phyloP scores from a whole-genome alignment of 2,329 filamentous ascomycete genomes.

The Chaetomium olivaceum region DNA sequence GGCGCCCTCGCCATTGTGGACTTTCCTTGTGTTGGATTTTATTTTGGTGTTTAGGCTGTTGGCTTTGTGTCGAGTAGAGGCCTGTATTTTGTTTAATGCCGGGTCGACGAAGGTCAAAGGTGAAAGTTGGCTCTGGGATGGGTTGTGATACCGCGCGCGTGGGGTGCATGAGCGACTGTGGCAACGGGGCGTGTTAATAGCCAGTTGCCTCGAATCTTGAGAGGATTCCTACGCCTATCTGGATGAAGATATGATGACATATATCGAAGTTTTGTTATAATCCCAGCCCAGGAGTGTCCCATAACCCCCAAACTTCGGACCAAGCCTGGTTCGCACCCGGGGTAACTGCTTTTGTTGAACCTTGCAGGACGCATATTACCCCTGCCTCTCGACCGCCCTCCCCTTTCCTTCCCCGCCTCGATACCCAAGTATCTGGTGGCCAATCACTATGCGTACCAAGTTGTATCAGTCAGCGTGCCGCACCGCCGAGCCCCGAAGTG shows the following conservation, averaged over 20 bases:
- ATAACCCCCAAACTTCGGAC: neutral
- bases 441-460: constrained; percentile 1
- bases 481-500: neutral
- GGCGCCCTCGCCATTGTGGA: constrained; percentile 12
- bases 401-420: neutral
- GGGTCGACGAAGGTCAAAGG: constrained; percentile 2
- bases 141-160: constrained; percentile 10
- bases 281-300: neutral
- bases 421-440: neutral
- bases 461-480: constrained; percentile 8
- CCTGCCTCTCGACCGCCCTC: neutral
- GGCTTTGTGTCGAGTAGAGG: constrained; percentile 23
- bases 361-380: neutral
- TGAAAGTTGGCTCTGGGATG: constrained; percentile 8
- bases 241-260: constrained; percentile 24
- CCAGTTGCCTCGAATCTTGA: neutral
- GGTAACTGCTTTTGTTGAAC: neutral
- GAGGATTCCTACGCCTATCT: constrained; percentile 12
- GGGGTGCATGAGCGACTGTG: neutral
- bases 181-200: constrained; percentile 6
- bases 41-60: constrained; percentile 15
- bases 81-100: constrained; percentile 19
- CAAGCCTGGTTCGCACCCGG: neutral
- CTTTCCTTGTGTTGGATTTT: constrained; percentile 5
- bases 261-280: neutral